These are phyloP conservation scores for Nakaseomyces delphensis DNA, from an alignment of 1,139 yeast species.

Conservation along the genomic window DNA sequence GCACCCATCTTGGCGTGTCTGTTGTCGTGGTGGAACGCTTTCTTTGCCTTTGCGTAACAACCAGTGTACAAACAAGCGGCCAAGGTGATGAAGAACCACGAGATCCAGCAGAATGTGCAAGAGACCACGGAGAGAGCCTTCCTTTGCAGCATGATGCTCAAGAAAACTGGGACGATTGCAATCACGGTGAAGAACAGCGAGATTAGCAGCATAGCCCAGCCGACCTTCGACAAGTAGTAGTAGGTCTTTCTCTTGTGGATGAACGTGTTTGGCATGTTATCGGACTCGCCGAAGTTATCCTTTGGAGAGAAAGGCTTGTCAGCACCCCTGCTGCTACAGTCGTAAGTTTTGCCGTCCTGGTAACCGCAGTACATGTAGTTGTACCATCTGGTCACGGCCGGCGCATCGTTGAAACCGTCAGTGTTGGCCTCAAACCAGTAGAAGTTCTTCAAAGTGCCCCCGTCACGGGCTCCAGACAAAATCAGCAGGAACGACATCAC, in stretches of 20 bases:
- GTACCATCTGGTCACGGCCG: slow-evolving; percentile 57
- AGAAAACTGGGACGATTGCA: slow-evolving; percentile 35
- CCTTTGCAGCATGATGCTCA: slow-evolving; percentile 20
- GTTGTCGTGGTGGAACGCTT: slow-evolving; percentile 44
- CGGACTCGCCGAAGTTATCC: slow-evolving; percentile 53
- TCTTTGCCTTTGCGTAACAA: slow-evolving; percentile 52
- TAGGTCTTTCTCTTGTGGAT: slow-evolving; percentile 39
- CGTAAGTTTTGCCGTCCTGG: slow-evolving; percentile 26
- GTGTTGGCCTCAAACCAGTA: slow-evolving; percentile 71
- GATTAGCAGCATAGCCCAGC: slow-evolving; percentile 58
- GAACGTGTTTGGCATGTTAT: slow-evolving; percentile 47
- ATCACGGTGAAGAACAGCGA: slow-evolving; percentile 48
- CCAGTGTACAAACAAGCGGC: slow-evolving; percentile 62
- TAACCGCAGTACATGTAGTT: slow-evolving; percentile 55
- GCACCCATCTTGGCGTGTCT: slow-evolving; percentile 45
- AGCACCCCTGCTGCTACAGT: slow-evolving; percentile 21
- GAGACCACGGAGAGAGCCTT: slow-evolving; percentile 33
- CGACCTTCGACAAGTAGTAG: slow-evolving; percentile 56
- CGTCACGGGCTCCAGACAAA: slow-evolving; percentile 50
- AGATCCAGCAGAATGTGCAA: slow-evolving; percentile 33
- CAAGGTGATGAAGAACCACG: slow-evolving; percentile 45
- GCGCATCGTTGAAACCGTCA: slow-evolving; percentile 43
- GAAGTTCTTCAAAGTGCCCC: slow-evolving; percentile 44
- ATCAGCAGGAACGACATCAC: slow-evolving; percentile 53
- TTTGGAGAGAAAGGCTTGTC: slow-evolving; percentile 65